phyloP scores from a whole-genome alignment of 2,329 filamentous ascomycete genomes.

The Mollisia scopiformis region DNA sequence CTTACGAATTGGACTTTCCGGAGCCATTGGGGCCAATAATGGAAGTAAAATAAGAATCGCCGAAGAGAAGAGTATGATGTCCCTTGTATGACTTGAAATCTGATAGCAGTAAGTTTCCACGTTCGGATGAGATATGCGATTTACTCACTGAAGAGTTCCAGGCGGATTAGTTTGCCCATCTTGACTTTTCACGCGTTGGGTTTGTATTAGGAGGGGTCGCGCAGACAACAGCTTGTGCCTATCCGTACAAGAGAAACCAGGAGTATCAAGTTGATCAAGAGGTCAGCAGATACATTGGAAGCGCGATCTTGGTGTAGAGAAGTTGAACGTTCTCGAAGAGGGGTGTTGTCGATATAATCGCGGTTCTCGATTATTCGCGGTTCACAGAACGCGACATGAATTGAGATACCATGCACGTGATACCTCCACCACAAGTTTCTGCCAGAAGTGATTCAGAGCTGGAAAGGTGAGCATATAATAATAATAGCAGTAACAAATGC shows the following conservation, averaged over 20 bases:
- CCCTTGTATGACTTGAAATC: slow-evolving; percentile 99
- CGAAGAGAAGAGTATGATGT: slow-evolving; percentile 90
- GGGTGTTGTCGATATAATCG: neutral
- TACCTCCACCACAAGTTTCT: too few species aligned
- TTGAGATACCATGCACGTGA: neutral
- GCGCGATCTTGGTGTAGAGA: neutral
- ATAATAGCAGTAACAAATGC: too few species aligned
- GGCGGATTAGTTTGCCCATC: slow-evolving; percentile 95
- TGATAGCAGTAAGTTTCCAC: slow-evolving; percentile 40
- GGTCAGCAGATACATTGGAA: neutral
- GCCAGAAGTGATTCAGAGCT: too few species aligned
- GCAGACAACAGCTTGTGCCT: slow-evolving; percentile 4
- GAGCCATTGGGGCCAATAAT: slow-evolving; percentile 99
- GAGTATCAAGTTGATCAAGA: neutral
- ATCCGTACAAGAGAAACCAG: neutral
- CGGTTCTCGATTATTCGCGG: neutral
- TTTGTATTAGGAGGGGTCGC: slow-evolving; percentile 25
- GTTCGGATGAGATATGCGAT: slow-evolving; percentile 2
- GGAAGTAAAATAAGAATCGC: slow-evolving; percentile 98
- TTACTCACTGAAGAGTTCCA: slow-evolving; percentile 86
- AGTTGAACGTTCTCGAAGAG: neutral
- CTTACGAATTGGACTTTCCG: slow-evolving; percentile 96
- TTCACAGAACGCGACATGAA: neutral
- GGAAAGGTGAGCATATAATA: too few species aligned
- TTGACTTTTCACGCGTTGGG: slow-evolving; percentile 42